A percentile compares a stretch with the other conserved stretches of the same genome.
Evolutionary conservation across 164 flowering plant genomes (phyloP).

Genomic region (Taxillus chinensis): DNA sequence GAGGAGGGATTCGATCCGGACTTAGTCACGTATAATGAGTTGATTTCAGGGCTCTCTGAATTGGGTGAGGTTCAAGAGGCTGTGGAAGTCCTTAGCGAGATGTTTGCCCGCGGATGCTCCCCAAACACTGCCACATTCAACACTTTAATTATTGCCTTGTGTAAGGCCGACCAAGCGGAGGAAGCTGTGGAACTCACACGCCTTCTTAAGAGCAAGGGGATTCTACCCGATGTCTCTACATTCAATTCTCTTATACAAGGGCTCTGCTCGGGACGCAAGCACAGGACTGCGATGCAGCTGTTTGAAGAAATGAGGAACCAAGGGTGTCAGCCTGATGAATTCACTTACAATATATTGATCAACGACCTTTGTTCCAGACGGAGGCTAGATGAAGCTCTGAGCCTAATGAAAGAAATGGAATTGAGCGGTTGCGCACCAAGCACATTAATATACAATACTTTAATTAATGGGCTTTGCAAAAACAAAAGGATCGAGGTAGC

Average conservation of each 20-base stretch:
- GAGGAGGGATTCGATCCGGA: constrained; percentile 81
- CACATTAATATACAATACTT: constrained; percentile 63
- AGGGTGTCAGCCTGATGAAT: constrained; percentile 72
- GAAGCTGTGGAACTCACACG: constrained; percentile 68
- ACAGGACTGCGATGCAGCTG: constrained; percentile 46
- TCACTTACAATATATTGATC: constrained; percentile 72
- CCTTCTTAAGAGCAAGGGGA: constrained; percentile 46
- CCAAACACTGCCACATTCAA: constrained; percentile 78
- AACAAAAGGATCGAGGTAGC: constrained; percentile 60
- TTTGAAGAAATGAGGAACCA: constrained; percentile 64
- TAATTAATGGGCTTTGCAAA: constrained; percentile 78
- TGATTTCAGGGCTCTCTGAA: constrained; percentile 76
- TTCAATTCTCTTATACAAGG: constrained; percentile 78
- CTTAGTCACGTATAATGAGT: constrained; percentile 53
- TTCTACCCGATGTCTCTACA: constrained; percentile 72
- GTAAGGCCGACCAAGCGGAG: constrained; percentile 58
- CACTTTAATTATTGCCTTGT: constrained; percentile 61
- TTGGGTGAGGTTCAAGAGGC: constrained; percentile 54
- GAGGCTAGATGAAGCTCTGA: constrained; percentile 52
- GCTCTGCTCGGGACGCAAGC: constrained; percentile 44
- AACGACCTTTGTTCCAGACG: constrained; percentile 52
- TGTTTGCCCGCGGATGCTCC: constrained; percentile 52
- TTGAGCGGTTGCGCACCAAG: constrained; percentile 57
- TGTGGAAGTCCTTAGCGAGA: constrained; percentile 50
- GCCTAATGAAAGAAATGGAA: constrained; percentile 77